These are phyloP conservation scores for Lagenaria siceraria DNA, from an alignment of 306 rosid genomes.

Conservation along the genomic window DNA sequence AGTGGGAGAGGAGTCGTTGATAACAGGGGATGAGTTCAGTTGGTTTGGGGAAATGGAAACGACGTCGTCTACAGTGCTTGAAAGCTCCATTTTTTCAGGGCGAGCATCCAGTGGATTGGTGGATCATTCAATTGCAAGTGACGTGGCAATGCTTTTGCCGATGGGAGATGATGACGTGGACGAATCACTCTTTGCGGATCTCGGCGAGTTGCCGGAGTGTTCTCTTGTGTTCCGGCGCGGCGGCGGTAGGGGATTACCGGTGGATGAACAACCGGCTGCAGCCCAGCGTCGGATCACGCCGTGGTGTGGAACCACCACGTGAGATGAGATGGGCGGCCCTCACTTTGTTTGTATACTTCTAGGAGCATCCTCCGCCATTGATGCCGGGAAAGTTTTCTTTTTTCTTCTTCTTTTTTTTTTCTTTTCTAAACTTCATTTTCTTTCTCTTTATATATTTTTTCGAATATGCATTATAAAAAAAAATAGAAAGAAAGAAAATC, in stretches of 20 bases:
- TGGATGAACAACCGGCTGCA: constrained; percentile 1
- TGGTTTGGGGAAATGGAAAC: constrained; percentile 71
- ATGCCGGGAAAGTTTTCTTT: not conserved
- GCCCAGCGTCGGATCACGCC: constrained; percentile 1
- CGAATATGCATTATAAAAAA: not conserved
- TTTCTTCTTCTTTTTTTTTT: too few species aligned
- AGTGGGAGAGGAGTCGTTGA: constrained; percentile 14
- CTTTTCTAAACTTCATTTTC: not conserved
- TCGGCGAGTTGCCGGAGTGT: constrained; percentile 89
- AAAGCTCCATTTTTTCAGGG: constrained; percentile 43
- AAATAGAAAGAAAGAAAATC: not conserved
- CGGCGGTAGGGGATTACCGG: constrained; percentile 1
- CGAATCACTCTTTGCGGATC: constrained; percentile 73
- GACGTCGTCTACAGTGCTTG: constrained; percentile 39
- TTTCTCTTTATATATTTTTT: not conserved
- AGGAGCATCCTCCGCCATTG: constrained; percentile 2
- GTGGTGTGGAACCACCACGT: constrained; percentile 7
- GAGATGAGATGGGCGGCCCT: not conserved
- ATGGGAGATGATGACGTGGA: constrained; percentile 92
- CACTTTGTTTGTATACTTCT: not conserved
- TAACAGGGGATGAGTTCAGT: constrained; percentile 30
- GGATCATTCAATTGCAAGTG: not conserved
- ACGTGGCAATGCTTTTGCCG: constrained; percentile 33
- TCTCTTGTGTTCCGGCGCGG: constrained; percentile 49
- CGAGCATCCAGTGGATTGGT: not conserved